Base-by-base conservation (phyloP, 495 filamentous ascomycete species). In the Penicillium pulvis region DNA sequence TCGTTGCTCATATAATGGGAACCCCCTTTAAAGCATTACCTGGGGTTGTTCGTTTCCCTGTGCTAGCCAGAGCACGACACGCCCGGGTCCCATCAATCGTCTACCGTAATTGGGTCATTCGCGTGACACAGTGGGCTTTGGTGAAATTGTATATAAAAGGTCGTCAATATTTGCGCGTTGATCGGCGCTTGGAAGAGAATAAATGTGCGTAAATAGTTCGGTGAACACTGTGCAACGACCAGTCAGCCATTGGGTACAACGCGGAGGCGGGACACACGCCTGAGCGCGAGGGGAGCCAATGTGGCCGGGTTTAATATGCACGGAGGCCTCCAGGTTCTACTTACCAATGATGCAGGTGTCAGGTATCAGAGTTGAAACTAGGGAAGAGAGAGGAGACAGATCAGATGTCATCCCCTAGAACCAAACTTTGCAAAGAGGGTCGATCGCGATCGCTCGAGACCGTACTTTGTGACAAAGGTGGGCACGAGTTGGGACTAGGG, bases 11-110 rank as follows among this genome's bases (percentile, higher is more conserved):
- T 64, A 52, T 51, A 51, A 60, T 16, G 51, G 23, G 14, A n/a
- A 24, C 20, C 5, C 19, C 23, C 24, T 51, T 63, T 56, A 67
- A 60, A 68, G 30, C 62, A 68, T 61, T 36, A 61, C 63, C 61
- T 33, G 41, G 56, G 56, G 36, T 36, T 54, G n/a, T 49, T 55
- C 60, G 60, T 47, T 55, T 59, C 44, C 47, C 12, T 59, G 63
- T 65, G 66, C 67, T 74, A 59, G 36, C 70, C 68, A 72, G 70
- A 70, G 67, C 67, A 68, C 69, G 50, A 53, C 57, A 59, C 57
- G 51, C 51, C 53, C 48, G 53, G 52, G 41, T 60, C 39, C 65
- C 65, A 61, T 70, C 53, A 63, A 61, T 49, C 35, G 57, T 58
- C 52, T 65, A 65, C 47, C 58, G 58, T 65, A 61, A 28, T 61